Evolutionary conservation across 1,284 basidiomycete genomes (phyloP).

Genomic region (Pseudozyma sp.): DNA sequence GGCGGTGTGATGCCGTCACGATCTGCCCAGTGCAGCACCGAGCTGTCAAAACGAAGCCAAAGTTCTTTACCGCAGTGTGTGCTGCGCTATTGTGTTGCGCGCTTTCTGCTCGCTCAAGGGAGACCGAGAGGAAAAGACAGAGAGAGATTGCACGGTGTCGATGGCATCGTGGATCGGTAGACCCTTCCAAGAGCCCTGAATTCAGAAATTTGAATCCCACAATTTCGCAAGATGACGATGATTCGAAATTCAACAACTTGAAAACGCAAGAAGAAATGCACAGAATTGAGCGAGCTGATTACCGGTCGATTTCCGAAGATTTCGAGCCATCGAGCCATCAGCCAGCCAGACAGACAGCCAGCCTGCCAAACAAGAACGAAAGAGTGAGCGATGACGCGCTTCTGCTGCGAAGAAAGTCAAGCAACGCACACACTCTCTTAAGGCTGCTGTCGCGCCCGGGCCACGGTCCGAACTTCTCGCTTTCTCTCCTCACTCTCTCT

Average conservation of each 20-base stretch:
- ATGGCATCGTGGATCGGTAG: background rate
- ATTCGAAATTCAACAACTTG: background rate
- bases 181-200: background rate
- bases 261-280: background rate
- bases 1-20: constrained; percentile 4
- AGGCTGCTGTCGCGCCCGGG: too few species aligned
- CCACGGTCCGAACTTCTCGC: too few species aligned
- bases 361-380: background rate
- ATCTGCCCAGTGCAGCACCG: background rate
- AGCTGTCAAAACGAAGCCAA: background rate
- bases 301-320: background rate
- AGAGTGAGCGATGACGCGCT: constrained; percentile 23
- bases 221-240: constrained; percentile 12
- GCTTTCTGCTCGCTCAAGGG: too few species aligned
- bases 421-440: background rate
- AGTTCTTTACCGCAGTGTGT: too few species aligned
- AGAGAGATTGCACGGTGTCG: background rate
- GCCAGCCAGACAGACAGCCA: background rate
- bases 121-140: too few species aligned
- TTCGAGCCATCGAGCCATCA: background rate
- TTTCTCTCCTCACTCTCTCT: background rate
- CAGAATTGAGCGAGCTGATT: background rate
- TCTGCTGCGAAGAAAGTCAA: constrained; percentile 4
- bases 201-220: background rate
- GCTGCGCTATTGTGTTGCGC: background rate